phyloP scores from a whole-genome alignment of 2,329 filamentous ascomycete genomes.

The Chaetomium sp. region DNA sequence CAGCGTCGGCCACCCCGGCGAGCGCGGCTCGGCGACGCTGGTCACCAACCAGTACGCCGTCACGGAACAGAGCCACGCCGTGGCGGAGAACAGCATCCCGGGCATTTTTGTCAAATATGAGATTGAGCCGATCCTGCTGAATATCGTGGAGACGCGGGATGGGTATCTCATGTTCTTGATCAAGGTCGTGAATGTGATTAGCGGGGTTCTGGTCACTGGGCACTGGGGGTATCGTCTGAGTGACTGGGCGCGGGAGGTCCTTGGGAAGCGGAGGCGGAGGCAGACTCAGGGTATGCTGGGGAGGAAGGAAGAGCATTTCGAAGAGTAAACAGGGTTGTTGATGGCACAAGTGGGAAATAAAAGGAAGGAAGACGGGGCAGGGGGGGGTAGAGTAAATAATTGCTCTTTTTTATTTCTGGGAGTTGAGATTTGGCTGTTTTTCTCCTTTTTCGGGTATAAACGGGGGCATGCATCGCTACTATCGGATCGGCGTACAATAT shows the following conservation, averaged over 20 bases:
- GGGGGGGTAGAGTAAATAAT: neutral
- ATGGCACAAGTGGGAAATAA: neutral
- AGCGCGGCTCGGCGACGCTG: constrained; percentile 51
- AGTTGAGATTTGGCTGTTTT: neutral
- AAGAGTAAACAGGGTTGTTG: neutral
- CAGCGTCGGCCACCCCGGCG: constrained; percentile 49
- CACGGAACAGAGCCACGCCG: constrained; percentile 71
- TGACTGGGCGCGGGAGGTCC: constrained; percentile 61
- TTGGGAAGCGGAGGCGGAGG: constrained; percentile 42
- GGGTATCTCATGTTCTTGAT: constrained; percentile 69
- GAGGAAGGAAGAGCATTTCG: constrained; percentile 31
- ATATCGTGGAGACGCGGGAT: constrained; percentile 74
- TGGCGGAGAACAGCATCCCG: constrained; percentile 66
- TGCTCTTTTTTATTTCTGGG: neutral
- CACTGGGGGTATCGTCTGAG: constrained; percentile 86
- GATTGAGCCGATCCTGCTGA: constrained; percentile 88
- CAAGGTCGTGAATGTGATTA: constrained; percentile 83
- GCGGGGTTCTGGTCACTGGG: constrained; percentile 84
- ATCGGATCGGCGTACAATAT: neutral
- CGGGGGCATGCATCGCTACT: neutral
- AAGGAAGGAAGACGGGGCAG: neutral
- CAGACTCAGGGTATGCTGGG: constrained; percentile 47
- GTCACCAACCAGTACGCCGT: constrained; percentile 98
- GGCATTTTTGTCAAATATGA: constrained; percentile 99
- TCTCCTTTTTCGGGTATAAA: neutral